Evolutionary conservation across 2,329 filamentous ascomycete genomes (phyloP).

Genomic region (Dryadomyces quercivorus): DNA sequence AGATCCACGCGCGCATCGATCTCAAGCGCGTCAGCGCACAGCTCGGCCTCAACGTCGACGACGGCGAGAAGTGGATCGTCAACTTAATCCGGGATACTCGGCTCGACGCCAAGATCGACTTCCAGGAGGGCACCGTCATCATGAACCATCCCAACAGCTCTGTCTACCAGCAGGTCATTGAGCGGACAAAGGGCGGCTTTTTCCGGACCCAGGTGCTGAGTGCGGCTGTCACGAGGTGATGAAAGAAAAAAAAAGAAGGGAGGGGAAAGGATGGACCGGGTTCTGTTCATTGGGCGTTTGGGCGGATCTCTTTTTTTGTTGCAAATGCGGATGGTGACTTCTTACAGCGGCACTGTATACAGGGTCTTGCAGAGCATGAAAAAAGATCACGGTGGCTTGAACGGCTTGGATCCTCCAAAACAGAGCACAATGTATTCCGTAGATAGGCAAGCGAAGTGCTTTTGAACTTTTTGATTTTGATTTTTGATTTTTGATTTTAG

Average conservation of each 20-base stretch:
- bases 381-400: neutral
- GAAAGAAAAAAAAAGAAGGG: neutral
- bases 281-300: constrained; percentile 2
- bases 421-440: too few relatives aligned
- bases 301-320: neutral
- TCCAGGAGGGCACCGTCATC: constrained; percentile 93
- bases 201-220: constrained; percentile 94
- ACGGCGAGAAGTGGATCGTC: constrained; percentile 99
- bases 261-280: neutral
- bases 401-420: too few relatives aligned
- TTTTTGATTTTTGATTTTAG: neutral
- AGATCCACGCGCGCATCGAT: constrained; percentile 97
- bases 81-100: constrained; percentile 97
- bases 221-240: constrained; percentile 36
- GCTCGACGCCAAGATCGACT: constrained; percentile 98
- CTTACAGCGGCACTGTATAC: neutral
- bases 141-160: constrained; percentile 99
- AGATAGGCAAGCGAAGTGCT: too few relatives aligned
- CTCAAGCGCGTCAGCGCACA: constrained; percentile 92
- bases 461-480: neutral
- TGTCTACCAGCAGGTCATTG: constrained; percentile 98
- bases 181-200: constrained; percentile 97
- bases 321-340: neutral
- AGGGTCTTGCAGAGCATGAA: neutral
- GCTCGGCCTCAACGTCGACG: constrained; percentile 81